Evolutionary conservation across 148 eudicot species (phyloP), one percentile per base, ranked within the genome.

Genomic region (Diospyros lotus): DNA sequence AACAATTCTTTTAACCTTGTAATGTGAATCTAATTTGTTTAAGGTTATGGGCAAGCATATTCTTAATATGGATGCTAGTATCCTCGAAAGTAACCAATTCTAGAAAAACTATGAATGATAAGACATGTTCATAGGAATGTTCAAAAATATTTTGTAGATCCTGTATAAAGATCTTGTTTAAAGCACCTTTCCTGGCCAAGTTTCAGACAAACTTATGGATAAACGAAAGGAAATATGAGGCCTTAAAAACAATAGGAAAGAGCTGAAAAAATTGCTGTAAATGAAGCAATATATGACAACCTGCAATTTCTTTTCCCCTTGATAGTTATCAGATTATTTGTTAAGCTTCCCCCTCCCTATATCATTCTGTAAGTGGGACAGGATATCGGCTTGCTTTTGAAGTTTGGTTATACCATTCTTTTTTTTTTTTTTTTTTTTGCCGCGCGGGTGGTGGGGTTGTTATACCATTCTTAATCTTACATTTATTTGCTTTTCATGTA

Each of bases 401-500:
- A 52, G 72, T 28, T 28, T 28, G 28, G 28, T 28, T 28, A 28
- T 28, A 28, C 52, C 52, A 8, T 48, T 48, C 8, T 4, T 48
- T 48, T 69, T 12, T 58, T 58, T 58, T 58, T 58, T 58, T 58
- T 58, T 58, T 58, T 28, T n/a, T n/a, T n/a, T n/a, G n/a, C n/a
- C n/a, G n/a, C n/a, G n/a, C 0, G 28, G 28, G 28, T 0, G 28
- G 28, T 0, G 28, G 28, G 28, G 28, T 28, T 58, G 65, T 11
- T 13, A 5, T 72, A 39, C 65, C 42, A 46, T 70, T 39, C n/a
- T 40, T 3, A 44, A 14, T n/a, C 40, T 40, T 53, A 56, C 38
- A 10, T 6, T 17, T 54, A 6, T n/a, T 74, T 64, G 38, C 75
- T 58, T 78, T 67, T 15, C 64, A 14, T 76, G 40, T 81, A 78